phyloP scores from a whole-genome alignment of 2,329 filamentous ascomycete species.

The Pestalotiopsis sp. region DNA sequence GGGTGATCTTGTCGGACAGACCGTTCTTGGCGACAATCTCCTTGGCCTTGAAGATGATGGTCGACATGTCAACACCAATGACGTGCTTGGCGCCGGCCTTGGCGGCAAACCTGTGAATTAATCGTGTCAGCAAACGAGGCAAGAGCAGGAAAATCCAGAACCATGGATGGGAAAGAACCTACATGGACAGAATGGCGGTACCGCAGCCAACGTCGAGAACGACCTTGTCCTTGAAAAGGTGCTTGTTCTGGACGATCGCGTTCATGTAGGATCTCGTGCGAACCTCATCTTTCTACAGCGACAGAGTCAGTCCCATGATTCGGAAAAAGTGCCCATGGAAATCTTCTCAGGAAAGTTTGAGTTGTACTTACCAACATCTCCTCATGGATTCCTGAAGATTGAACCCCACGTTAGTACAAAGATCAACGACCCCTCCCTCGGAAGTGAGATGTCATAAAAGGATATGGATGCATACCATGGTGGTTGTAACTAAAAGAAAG shows the following conservation, averaged over 20 bases:
- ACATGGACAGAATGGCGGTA: constrained; percentile 98
- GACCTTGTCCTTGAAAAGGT: constrained; percentile 81
- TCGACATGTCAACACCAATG: constrained; percentile 99
- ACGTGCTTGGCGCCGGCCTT: constrained; percentile 97
- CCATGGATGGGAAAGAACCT: constrained; percentile 37
- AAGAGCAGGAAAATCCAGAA: neutral
- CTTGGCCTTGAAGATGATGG: constrained; percentile 97
- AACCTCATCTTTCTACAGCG: constrained; percentile 88
- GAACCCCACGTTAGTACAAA: constrained; percentile 10
- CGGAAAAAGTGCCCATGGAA: constrained; percentile 18
- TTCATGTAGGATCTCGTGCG: constrained; percentile 97
- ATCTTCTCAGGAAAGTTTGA: constrained; percentile 10
- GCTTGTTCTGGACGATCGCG: constrained; percentile 94
- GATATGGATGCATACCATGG: constrained; percentile 68
- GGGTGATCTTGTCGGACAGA: constrained; percentile 92
- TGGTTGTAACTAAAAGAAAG: constrained; percentile 80
- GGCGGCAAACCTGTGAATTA: constrained; percentile 79
- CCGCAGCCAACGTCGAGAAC: constrained; percentile 98
- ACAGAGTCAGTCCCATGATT: constrained; percentile 15
- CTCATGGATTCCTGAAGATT: constrained; percentile 80
- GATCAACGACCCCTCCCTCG: constrained; percentile 3
- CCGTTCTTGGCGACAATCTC: constrained; percentile 94
- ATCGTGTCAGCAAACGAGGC: constrained; percentile 14
- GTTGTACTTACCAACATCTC: constrained; percentile 85
- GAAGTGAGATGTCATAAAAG: neutral